These are phyloP conservation scores for Coix lacrymajobi DNA, from an alignment of 176 grass and related monocot genomes.

Conservation along the genomic window DNA sequence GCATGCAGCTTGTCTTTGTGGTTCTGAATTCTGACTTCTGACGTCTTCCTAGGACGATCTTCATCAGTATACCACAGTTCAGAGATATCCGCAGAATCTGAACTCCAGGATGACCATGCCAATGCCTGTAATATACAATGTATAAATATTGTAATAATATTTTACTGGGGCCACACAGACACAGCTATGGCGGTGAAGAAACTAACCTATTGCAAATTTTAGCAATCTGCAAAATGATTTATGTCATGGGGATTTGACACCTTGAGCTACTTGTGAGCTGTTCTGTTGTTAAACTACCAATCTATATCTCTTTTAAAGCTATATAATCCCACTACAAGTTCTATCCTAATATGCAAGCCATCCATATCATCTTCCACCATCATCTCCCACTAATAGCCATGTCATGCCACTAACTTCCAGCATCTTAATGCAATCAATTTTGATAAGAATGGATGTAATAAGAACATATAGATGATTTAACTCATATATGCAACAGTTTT, in stretches of 20 bases:
- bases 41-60: conserved; percentile 32
- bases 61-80: conserved; percentile 10
- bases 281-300: neutral
- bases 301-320: no score
- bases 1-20: conserved; percentile 13
- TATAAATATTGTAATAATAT: neutral
- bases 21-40: conserved; percentile 15
- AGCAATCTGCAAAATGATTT: neutral
- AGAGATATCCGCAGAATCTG: conserved; percentile 17
- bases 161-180: neutral
- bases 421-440: no score
- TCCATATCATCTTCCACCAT: no score
- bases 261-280: neutral
- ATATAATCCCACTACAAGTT: no score
- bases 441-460: no score
- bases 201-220: neutral
- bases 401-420: no score
- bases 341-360: no score
- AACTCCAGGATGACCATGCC: neutral
- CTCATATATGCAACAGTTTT: no score
- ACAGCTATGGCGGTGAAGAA: neutral
- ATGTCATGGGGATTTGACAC: neutral
- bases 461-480: no score
- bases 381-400: no score
- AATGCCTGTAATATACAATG: conserved; percentile 18